Evolutionary conservation across 345 rosid genomes (phyloP).

Genomic region (Leavenworthia alabamica): DNA sequence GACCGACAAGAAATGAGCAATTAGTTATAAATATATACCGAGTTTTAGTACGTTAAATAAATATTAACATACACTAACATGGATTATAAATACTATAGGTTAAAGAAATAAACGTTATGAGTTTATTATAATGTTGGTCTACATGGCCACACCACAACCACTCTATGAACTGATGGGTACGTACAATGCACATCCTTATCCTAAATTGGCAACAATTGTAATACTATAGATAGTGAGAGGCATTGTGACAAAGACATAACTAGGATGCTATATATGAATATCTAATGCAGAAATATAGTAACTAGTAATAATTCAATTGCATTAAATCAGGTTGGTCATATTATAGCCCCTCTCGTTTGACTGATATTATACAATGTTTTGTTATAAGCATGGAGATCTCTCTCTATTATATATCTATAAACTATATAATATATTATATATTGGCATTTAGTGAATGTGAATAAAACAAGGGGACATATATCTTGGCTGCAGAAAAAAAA

Average conservation of each 20-base stretch:
- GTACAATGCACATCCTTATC: too few relatives aligned
- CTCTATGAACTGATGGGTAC: too few relatives aligned
- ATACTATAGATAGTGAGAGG: background rate
- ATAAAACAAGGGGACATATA: constrained; percentile 22
- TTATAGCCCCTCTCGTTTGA: constrained; percentile 11
- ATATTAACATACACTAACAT: constrained; percentile 23
- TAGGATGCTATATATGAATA: background rate
- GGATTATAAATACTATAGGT: too few relatives aligned
- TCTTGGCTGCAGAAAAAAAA: constrained; percentile 21
- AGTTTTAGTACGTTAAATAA: constrained; percentile 1
- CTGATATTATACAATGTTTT: background rate
- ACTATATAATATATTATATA: background rate
- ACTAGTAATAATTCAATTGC: constrained; percentile 8
- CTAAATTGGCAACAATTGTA: constrained; percentile 6
- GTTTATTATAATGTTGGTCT: too few relatives aligned
- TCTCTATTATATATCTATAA: background rate
- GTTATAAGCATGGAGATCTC: background rate
- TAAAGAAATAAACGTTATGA: too few relatives aligned
- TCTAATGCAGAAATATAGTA: background rate
- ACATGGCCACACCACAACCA: too few relatives aligned
- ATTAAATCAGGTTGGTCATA: constrained; percentile 24
- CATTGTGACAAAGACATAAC: constrained; percentile 10
- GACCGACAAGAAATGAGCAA: constrained; percentile 23
- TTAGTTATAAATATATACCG: constrained; percentile 14
- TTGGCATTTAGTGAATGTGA: constrained; percentile 16